These are phyloP conservation scores for Bathelium albidoporum DNA, from an alignment of 495 filamentous ascomycete genomes.

Conservation along the genomic window DNA sequence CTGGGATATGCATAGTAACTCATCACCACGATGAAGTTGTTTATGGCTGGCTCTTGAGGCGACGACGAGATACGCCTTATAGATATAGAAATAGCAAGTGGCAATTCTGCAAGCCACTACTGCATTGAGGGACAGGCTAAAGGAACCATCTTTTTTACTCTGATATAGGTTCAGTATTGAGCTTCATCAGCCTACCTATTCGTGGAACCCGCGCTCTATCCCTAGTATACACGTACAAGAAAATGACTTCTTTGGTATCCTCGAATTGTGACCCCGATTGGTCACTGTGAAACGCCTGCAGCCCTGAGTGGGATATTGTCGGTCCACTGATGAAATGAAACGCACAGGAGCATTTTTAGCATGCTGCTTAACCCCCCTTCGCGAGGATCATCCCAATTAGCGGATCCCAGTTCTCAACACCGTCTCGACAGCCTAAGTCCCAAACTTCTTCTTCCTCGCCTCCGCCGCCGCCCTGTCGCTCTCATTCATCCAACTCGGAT, in stretches of 20 bases:
- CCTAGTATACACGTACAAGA: neutral
- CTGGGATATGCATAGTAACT: neutral
- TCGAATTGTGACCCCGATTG: neutral
- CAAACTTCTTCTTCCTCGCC: conserved; percentile 27
- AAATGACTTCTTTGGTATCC: neutral
- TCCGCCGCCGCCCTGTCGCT: conserved; percentile 26
- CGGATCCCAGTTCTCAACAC: neutral
- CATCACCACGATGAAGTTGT: too few species aligned
- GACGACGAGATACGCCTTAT: too few species aligned
- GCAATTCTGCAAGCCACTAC: too few species aligned
- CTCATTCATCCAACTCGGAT: conserved; percentile 23
- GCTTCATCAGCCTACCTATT: neutral
- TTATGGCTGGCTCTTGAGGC: too few species aligned
- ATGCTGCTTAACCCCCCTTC: neutral
- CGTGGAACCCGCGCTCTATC: neutral
- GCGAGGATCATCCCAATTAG: neutral
- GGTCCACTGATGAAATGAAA: neutral
- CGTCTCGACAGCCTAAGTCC: neutral
- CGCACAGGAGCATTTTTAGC: neutral
- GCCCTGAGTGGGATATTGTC: neutral
- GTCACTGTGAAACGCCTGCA: neutral
- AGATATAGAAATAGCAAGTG: too few species aligned
- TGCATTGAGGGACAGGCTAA: too few species aligned
- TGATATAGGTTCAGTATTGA: neutral
- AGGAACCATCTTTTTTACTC: neutral